Evolutionary conservation across 129 eudicot genomes (phyloP), one percentile per base, ranked within the genome.

Genomic region (Calendula officinalis): DNA sequence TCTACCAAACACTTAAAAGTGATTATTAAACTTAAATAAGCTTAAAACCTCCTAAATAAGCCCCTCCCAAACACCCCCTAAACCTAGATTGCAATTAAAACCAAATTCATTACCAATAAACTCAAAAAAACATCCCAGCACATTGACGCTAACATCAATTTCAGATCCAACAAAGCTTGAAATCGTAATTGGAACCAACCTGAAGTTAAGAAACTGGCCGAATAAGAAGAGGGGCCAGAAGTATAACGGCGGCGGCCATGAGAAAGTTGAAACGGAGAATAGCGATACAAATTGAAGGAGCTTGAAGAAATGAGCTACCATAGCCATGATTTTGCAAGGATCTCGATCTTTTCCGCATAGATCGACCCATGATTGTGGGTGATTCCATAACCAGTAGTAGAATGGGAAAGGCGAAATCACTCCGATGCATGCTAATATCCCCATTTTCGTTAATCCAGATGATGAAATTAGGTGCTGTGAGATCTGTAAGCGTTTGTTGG

Each of bases 141-240:
- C 7, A 13, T 30, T n/a, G n/a, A n/a, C n/a, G n/a, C n/a, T n/a
- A n/a, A 69, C 1, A 39, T 0, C 60, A 48, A 61, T 10, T 39
- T 6, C 40, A 38, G 6, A 67, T 7, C 10, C 14, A 12, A 35
- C 3, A 42, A 7, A 38, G 14, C 3, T 51, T 0, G 1, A 39
- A 44, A 39, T 1, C 8, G 13, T 30, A 34, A 17, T 1, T 6
- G 7, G 38, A 7, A 45, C 35, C 0, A 11, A 91, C 98, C 96
- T 88, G 89, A 88, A 88, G 67, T 92, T 92, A 69, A 92, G 96
- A 71, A 92, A 88, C 82, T 92, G 98, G 60, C 98, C 96, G 60
- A 79, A 40, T 9, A 85, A 34, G 69, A 92, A 83, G 69, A 92
- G 96, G 2, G 98, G 98, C 85, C 89, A 88, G 75, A 88, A 92